Percentiles rank a stretch among this genome's conserved stretches.
phyloP scores from a whole-genome alignment of 208 protist genomes.

The Leishmania major region DNA sequence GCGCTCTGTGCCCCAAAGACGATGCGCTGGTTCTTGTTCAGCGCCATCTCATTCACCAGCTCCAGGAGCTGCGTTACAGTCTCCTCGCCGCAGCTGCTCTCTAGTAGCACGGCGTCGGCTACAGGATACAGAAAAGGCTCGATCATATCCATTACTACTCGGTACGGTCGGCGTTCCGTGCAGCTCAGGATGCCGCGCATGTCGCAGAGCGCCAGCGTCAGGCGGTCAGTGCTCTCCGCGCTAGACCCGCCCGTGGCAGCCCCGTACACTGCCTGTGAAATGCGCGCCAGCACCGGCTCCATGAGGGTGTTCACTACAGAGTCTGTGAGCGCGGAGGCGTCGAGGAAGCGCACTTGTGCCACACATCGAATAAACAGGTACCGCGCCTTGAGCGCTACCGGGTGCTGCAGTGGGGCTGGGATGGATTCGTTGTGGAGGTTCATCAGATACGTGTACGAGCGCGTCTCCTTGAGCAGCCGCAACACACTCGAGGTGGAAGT shows the following conservation, averaged over 20 bases:
- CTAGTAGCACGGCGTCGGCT: constrained; percentile 24
- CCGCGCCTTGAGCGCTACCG: constrained; percentile 20
- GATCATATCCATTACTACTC: constrained; percentile 37
- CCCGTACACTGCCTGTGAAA: constrained; percentile 5
- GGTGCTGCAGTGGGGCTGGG: constrained; percentile 19
- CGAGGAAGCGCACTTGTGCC: constrained; percentile 31
- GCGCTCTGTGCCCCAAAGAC: constrained; percentile 34
- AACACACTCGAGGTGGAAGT: constrained; percentile 35
- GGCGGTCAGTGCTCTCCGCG: background rate
- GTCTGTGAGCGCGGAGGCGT: constrained; percentile 22
- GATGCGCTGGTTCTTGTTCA: constrained; percentile 50
- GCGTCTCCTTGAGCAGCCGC: constrained; percentile 34
- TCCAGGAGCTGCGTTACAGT: constrained; percentile 29
- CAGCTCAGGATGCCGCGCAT: constrained; percentile 44
- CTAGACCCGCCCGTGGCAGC: background rate
- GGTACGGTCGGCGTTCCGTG: constrained; percentile 36
- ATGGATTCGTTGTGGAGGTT: constrained; percentile 17
- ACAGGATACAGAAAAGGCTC: constrained; percentile 31
- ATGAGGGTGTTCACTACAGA: constrained; percentile 18
- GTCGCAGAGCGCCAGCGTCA: constrained; percentile 36
- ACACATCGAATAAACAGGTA: constrained; percentile 49
- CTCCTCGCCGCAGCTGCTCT: constrained; percentile 10
- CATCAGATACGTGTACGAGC: constrained; percentile 20
- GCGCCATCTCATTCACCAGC: constrained; percentile 41
- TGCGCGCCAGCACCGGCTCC: constrained; percentile 25